A percentile compares a stretch with the other conserved stretches of the same genome.
These are phyloP conservation scores for Yamadazyma diospyri DNA, from an alignment of 1,139 yeast species.

Conservation along the genomic window DNA sequence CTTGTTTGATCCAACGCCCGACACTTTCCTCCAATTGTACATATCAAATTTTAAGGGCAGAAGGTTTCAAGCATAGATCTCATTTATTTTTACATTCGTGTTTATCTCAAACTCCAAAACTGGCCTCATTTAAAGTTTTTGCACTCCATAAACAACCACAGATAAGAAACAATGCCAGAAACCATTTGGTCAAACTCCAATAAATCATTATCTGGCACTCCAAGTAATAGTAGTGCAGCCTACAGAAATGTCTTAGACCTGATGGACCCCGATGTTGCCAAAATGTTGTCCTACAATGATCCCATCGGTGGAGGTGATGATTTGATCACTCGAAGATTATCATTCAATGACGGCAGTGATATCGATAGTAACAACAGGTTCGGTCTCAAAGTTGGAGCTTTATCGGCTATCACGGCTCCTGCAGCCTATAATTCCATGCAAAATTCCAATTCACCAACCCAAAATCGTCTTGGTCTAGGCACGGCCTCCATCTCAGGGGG, in stretches of 20 bases:
- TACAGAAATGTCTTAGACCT: slow-evolving; percentile 13
- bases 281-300: slow-evolving; percentile 15
- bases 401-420: slow-evolving; percentile 47
- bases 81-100: too few species aligned
- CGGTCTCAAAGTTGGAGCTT: slow-evolving; percentile 46
- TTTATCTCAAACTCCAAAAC: too few species aligned
- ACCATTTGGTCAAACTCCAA: slow-evolving; percentile 16
- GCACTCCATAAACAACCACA: too few species aligned
- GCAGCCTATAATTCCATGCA: slow-evolving; percentile 15
- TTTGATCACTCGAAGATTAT: slow-evolving; percentile 24
- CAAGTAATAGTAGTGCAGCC: slow-evolving; percentile 8
- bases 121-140: too few species aligned
- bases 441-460: slow-evolving; percentile 10
- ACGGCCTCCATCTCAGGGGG: slow-evolving; percentile 65
- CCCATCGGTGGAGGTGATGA: slow-evolving; percentile 12
- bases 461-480: slow-evolving; percentile 39
- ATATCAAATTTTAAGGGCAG: too few species aligned
- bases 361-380: slow-evolving; percentile 35
- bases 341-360: slow-evolving; percentile 47
- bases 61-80: too few species aligned
- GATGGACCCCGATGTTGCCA: slow-evolving; percentile 16
- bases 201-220: slow-evolving; percentile 4
- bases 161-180: slow-evolving; percentile 10
- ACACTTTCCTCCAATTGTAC: too few species aligned
- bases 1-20: too few species aligned